Conservation (phyloP, 352 stramenopile genomes). For the Saprolegnia diclina region DNA sequence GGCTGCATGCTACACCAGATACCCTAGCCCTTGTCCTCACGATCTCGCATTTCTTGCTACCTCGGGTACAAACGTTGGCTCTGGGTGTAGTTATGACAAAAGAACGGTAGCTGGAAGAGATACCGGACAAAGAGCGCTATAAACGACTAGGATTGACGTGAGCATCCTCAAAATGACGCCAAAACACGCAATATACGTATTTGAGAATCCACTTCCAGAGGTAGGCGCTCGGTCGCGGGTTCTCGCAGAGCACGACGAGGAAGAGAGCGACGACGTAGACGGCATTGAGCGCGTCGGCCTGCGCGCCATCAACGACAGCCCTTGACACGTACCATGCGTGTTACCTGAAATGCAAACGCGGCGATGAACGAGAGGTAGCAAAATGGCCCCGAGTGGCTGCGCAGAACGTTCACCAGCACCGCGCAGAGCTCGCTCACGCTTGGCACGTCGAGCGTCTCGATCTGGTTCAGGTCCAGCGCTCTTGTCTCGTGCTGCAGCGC, state of each 20-base stretch:
- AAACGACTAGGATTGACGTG: constrained; percentile 37
- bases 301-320: constrained; percentile 12
- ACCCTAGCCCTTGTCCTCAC: not conserved
- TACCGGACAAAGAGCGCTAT: constrained; percentile 54
- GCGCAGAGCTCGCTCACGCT: constrained; percentile 44
- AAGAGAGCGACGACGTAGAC: constrained; percentile 67
- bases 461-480: not conserved
- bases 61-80: constrained; percentile 62
- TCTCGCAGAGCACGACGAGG: constrained; percentile 65
- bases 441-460: constrained; percentile 7
- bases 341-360: constrained; percentile 69
- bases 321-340: not conserved
- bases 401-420: constrained; percentile 54
- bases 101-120: constrained; percentile 75
- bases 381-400: constrained; percentile 55
- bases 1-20: constrained; percentile 42
- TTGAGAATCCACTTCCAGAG: constrained; percentile 71
- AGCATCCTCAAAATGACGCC: not conserved
- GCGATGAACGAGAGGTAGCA: constrained; percentile 62
- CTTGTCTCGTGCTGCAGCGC: constrained; percentile 11
- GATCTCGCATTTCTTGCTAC: too few species aligned
- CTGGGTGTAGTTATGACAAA: constrained; percentile 60
- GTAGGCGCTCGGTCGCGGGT: constrained; percentile 50
- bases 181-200: constrained; percentile 63
- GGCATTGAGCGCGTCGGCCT: constrained; percentile 79